phyloP scores from a whole-genome alignment of 2,329 filamentous ascomycete genomes.

The Grosmannia serpens region DNA sequence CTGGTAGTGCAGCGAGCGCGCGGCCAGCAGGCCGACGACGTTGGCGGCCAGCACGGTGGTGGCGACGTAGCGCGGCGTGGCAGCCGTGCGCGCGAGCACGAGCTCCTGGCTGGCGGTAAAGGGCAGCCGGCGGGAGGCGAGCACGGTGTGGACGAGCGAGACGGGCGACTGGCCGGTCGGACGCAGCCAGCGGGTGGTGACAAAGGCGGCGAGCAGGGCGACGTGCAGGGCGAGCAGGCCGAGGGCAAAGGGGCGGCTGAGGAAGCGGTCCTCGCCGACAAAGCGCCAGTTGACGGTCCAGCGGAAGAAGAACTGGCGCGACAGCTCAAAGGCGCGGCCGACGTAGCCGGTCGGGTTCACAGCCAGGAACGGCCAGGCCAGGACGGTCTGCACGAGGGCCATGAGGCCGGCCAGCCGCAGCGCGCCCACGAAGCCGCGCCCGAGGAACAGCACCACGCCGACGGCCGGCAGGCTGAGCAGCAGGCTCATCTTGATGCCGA shows the following conservation, averaged over 20 bases:
- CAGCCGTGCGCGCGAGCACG: conserved; percentile 41
- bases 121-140: conserved; percentile 11
- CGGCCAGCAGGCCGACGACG: conserved; percentile 71
- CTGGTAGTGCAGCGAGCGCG: conserved; percentile 84
- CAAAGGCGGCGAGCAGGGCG: conserved; percentile 54
- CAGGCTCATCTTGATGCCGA: conserved; percentile 93
- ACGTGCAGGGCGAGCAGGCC: conserved; percentile 55
- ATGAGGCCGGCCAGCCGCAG: conserved; percentile 62
- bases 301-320: conserved; percentile 83
- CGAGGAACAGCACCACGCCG: conserved; percentile 63
- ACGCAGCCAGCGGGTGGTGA: conserved; percentile 57
- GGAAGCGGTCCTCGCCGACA: conserved; percentile 70
- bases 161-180: conserved; percentile 49
- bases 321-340: conserved; percentile 78
- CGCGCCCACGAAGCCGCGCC: conserved; percentile 52
- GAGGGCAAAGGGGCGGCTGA: conserved; percentile 56
- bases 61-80: conserved; percentile 64
- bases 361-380: conserved; percentile 56
- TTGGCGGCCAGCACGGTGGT: conserved; percentile 68
- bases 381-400: conserved; percentile 61
- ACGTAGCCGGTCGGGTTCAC: conserved; percentile 61
- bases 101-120: conserved; percentile 39
- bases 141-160: conserved; percentile 27
- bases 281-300: conserved; percentile 99
- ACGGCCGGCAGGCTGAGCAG: conserved; percentile 75